phyloP scores from a whole-genome alignment of 1,139 yeast species.

The Protomyces gravidus region DNA sequence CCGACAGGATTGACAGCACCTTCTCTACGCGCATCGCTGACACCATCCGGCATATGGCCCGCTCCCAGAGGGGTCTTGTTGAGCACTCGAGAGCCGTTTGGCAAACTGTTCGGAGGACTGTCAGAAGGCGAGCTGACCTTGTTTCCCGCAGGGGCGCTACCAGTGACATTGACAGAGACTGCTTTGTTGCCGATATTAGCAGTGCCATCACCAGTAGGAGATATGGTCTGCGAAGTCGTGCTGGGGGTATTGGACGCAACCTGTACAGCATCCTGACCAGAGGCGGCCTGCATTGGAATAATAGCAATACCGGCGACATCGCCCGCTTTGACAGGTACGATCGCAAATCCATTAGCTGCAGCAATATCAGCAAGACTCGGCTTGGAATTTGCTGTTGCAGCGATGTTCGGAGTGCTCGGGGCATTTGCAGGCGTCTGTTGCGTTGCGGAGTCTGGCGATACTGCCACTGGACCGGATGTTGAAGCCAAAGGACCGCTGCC shows the following conservation, averaged over 20 bases:
- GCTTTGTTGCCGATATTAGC: not conserved
- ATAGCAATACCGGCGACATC: constrained; percentile 21
- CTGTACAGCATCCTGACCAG: not conserved
- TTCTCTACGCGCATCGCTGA: not conserved
- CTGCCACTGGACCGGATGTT: not conserved
- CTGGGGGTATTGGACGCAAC: not conserved
- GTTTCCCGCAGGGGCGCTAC: not conserved
- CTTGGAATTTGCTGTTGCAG: not conserved
- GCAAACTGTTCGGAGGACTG: not conserved
- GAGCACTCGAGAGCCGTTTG: not conserved
- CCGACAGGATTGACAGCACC: constrained; percentile 20
- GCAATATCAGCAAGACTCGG: not conserved
- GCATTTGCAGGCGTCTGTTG: not conserved
- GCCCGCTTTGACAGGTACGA: constrained; percentile 20
- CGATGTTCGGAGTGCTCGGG: not conserved
- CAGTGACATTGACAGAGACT: not conserved
- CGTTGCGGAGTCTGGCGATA: not conserved
- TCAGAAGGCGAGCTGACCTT: not conserved
- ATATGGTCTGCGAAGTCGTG: not conserved
- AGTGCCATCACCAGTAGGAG: not conserved
- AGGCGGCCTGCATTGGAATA: constrained; percentile 2
- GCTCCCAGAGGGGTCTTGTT: constrained; percentile 23
- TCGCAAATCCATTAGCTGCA: constrained; percentile 2
- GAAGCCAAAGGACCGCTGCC: not conserved
- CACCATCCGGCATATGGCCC: constrained; percentile 5